phyloP scores from a whole-genome alignment of 2,329 filamentous ascomycete genomes.

The Alternaria infectoria region DNA sequence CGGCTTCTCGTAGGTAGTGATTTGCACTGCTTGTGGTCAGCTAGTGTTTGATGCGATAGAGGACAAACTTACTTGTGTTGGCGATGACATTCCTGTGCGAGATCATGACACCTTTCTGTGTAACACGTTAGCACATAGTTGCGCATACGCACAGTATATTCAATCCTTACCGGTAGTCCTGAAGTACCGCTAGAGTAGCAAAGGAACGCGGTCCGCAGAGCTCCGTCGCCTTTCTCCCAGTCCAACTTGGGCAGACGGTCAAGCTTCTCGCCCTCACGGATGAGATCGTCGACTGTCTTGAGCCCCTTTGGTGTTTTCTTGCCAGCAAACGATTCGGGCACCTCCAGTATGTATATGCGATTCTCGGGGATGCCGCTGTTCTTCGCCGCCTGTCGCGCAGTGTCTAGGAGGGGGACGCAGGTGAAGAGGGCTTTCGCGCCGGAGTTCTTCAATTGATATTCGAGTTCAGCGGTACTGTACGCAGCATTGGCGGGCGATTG shows the following conservation, averaged over 20 bases:
- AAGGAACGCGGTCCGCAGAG: conserved; percentile 73
- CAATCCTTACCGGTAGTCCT: conserved; percentile 67
- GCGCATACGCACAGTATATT: conserved; percentile 16
- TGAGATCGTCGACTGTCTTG: conserved; percentile 70
- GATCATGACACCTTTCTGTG: conserved; percentile 82
- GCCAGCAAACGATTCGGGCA: conserved; percentile 63
- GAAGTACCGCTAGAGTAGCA: conserved; percentile 84
- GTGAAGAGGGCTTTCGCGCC: conserved; percentile 75
- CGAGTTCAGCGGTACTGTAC: conserved; percentile 72
- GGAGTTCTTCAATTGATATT: conserved; percentile 74
- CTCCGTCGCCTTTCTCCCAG: conserved; percentile 70
- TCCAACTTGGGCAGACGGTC: conserved; percentile 62
- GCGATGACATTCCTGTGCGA: conserved; percentile 80
- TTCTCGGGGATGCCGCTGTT: conserved; percentile 67
- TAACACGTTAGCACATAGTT: conserved; percentile 7
- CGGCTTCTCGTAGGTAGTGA: conserved; percentile 58
- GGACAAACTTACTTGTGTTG: conserved; percentile 59
- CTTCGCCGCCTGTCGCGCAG: conserved; percentile 68
- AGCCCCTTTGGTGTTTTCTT: conserved; percentile 57
- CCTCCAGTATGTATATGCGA: conserved; percentile 71
- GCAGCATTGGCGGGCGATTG: conserved; percentile 77
- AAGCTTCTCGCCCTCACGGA: conserved; percentile 64
- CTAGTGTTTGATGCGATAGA: not conserved
- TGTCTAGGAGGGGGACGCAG: conserved; percentile 69
- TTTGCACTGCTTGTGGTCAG: conserved; percentile 59